Base-by-base conservation (phyloP, 768 basidiomycete species). In the Crassisporium funariophilum region DNA sequence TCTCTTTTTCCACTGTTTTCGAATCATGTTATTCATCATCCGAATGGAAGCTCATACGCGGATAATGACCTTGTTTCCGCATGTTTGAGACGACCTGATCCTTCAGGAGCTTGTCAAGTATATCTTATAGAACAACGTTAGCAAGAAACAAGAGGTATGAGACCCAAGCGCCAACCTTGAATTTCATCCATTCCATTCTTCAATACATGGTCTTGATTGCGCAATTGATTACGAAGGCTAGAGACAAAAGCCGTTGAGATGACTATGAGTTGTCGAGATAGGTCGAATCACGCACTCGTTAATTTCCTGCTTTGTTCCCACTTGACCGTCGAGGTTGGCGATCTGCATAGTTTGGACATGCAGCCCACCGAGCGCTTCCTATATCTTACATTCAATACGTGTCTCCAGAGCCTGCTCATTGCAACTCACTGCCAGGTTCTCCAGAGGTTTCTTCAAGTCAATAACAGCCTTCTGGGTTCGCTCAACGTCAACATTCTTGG, bases 1-100 rank as follows among this genome's bases (percentile, higher is more conserved):
- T 70, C 39, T 75, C 75, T 23, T 68, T 66, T 39, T 78, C 71
- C 47, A 81, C 82, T 82, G 42, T n/a, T n/a, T n/a, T 6, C 15
- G 16, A 31, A 13, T 10, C 29, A 46, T 7, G 35, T 42, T 35
- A 36, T n/a, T n/a, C n/a, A 42, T 41, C 23, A 19, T 20, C 40
- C 50, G 12, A 52, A n/a, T 12, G 33, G 17, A 34, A 35, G 17
- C 10, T 29, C n/a, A 23, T 23, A 12, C 17, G 21, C 16, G 4
- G 27, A 36, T 29, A 53, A 25, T 37, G 47, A 82, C 82, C 74
- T 54, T 76, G 65, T 35, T 68, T 51, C 44, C 71, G 69, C 50
- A 84, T 61, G 41, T 74, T 64, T 6, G 72, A 70, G 10, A 76
- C 62, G 12, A 79, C 61, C 40, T 78, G 68, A 9, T 69, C 62